A percentile compares a stretch with the other conserved stretches of the same genome.
These are phyloP conservation scores for Ustilago xerochloae DNA, from an alignment of 1,284 basidiomycete species.

Conservation along the genomic window DNA sequence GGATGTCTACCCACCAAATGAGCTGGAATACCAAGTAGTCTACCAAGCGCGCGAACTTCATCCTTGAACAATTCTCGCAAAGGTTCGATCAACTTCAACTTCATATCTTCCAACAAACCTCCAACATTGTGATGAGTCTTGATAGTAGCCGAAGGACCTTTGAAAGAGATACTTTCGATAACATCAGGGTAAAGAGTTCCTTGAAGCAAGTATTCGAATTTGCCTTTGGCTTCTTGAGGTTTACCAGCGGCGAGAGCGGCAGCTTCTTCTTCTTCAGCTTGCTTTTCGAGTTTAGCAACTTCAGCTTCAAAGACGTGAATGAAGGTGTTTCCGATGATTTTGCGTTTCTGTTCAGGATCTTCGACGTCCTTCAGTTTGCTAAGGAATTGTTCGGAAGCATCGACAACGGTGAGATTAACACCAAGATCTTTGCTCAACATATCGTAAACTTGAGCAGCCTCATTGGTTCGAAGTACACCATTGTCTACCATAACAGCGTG, in stretches of 20 bases:
- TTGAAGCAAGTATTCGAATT: slow-evolving; percentile 95
- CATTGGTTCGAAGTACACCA: slow-evolving; percentile 91
- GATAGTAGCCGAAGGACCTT: slow-evolving; percentile 98
- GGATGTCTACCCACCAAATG: slow-evolving; percentile 96
- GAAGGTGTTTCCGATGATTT: slow-evolving; percentile 99
- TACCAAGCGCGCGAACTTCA: slow-evolving; percentile 93
- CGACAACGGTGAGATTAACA: slow-evolving; percentile 94
- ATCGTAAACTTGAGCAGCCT: slow-evolving; percentile 90
- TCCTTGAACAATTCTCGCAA: slow-evolving; percentile 98
- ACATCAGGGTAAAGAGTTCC: slow-evolving; percentile 99
- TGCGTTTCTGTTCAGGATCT: slow-evolving; percentile 96
- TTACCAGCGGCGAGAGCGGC: slow-evolving; percentile 73
- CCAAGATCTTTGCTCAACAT: slow-evolving; percentile 95
- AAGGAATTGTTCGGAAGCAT: slow-evolving; percentile 94
- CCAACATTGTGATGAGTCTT: slow-evolving; percentile 99
- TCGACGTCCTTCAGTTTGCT: slow-evolving; percentile 87
- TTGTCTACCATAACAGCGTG: slow-evolving; percentile 99
- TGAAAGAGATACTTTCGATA: slow-evolving; percentile 99
- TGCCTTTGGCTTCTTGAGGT: slow-evolving; percentile 72
- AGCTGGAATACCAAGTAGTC: slow-evolving; percentile 88
- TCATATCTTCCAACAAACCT: slow-evolving; percentile 96
- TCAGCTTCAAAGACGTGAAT: slow-evolving; percentile 97
- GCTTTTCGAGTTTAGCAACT: slow-evolving; percentile 87
- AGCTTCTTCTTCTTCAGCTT: slow-evolving; percentile 77
- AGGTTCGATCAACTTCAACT: slow-evolving; percentile 97